Conservation (phyloP, 345 rosid genomes). For the Moringa oleifera region DNA sequence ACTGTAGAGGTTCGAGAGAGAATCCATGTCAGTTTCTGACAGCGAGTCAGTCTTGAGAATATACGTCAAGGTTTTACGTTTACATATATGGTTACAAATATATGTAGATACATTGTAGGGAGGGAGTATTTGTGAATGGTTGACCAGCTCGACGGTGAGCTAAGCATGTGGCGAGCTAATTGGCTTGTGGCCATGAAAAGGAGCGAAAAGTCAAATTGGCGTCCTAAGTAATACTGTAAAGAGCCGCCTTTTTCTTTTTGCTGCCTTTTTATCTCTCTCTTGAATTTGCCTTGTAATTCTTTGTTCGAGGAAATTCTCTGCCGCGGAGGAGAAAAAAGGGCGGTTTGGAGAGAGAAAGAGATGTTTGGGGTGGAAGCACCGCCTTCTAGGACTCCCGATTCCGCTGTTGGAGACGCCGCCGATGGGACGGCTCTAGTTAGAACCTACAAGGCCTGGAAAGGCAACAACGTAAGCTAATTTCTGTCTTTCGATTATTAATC, state of each 20-base stretch:
- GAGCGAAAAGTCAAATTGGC: conserved; percentile 1
- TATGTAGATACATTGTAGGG: no score
- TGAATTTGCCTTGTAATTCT: not conserved
- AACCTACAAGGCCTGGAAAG: conserved; percentile 76
- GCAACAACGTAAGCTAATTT: conserved; percentile 58
- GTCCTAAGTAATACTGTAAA: not conserved
- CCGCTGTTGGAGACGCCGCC: conserved; percentile 26
- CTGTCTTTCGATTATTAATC: not conserved
- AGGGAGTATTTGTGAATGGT: not conserved
- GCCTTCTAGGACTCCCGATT: conserved; percentile 23
- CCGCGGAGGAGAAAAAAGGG: not conserved
- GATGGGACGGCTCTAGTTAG: conserved; percentile 34
- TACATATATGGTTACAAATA: no score
- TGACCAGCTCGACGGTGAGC: conserved; percentile 8
- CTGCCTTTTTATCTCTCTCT: conserved; percentile 1
- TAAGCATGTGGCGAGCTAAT: conserved; percentile 3
- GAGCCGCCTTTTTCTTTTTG: conserved; percentile 16
- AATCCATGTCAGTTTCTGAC: no score
- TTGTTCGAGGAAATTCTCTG: conserved; percentile 1
- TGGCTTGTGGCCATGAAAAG: not conserved
- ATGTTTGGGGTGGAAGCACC: conserved; percentile 38
- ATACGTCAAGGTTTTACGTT: not conserved
- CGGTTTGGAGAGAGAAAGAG: conserved; percentile 9
- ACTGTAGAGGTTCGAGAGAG: no score
- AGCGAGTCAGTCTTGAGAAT: not conserved